Base-by-base conservation (phyloP, 805 yeast species). In the Blastobotrys robertii region DNA sequence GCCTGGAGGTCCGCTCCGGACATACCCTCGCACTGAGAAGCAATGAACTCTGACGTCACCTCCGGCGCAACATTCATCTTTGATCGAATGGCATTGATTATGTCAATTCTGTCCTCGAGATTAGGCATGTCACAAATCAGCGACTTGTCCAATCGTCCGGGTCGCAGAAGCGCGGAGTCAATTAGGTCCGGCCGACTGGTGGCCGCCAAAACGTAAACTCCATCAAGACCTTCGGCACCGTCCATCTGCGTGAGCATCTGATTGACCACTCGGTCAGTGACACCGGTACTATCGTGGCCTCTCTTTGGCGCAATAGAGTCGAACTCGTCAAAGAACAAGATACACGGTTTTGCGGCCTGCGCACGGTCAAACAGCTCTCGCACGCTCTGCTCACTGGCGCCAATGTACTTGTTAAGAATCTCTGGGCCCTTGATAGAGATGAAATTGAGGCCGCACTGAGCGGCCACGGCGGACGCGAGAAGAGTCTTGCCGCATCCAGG, bases 401-500 rank as follows among this genome's bases (percentile, higher is more conserved):
- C 98, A 54, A 90, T 90, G 61, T 87, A 90, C 62, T 90, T 90
- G 66, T 90, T 88, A 53, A 90, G 70, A 38, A 90, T 85, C 59
- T 90, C 97, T 0, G 97, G 97, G 8, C 97, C 97, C 58, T 90
- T 90, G 37, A 90, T 82, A 1, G 94, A 82, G 22, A 90, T 88
- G 58, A 90, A 90, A 55, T 90, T 90, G 46, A 90, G 68, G 0
- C 97, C 97, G 64, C 96, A 87, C 58, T 88, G 92, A 1, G 86
- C 80, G 1, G 96, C 94, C 41, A 90, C 84, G 0, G 97, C 96
- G 44, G 92, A 82, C 0, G 97, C 97, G 33, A 90, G 62, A 48
- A 88, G 68, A 0, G 97, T 90, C 62, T 90, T 90, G 37, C 98
- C 98, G 64, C 98, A 90, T 2, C 98, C 98, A 0, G 98, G 97